phyloP scores from a whole-genome alignment of 2,329 filamentous ascomycete genomes.

The Talaromyces piceae region DNA sequence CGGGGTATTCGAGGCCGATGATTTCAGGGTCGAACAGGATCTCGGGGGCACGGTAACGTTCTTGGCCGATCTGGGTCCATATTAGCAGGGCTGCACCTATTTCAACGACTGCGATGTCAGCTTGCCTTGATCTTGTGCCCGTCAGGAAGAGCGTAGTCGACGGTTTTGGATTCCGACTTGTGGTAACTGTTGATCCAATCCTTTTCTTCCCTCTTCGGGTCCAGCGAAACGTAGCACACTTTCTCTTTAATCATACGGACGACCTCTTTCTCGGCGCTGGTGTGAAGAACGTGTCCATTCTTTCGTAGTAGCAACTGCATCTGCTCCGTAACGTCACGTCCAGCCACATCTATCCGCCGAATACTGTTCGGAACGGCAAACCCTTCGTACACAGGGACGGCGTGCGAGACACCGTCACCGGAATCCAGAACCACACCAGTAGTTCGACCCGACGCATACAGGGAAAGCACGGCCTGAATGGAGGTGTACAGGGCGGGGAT shows the following conservation, averaged over 20 bases:
- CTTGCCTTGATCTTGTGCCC: conserved; percentile 83
- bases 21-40: conserved; percentile 97
- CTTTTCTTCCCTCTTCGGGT: conserved; percentile 91
- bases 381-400: conserved; percentile 94
- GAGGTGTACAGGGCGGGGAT: conserved; percentile 94
- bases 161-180: conserved; percentile 69
- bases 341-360: conserved; percentile 89
- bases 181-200: conserved; percentile 71
- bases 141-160: conserved; percentile 86
- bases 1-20: conserved; percentile 92
- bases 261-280: conserved; percentile 98
- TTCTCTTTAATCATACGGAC: conserved; percentile 93
- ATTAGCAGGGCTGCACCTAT: not conserved
- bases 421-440: conserved; percentile 94
- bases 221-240: conserved; percentile 76
- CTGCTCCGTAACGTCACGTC: conserved; percentile 91
- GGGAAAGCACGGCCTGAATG: conserved; percentile 89
- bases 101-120: conserved; percentile 9
- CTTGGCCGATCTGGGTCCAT: conserved; percentile 64
- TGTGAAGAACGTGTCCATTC: conserved; percentile 90
- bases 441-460: conserved; percentile 92
- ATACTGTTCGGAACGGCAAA: conserved; percentile 97
- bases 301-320: conserved; percentile 86
- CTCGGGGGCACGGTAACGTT: conserved; percentile 91
- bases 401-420: conserved; percentile 93